Base-by-base conservation (phyloP, 768 basidiomycete genomes). In the Lyophyllum decastes region DNA sequence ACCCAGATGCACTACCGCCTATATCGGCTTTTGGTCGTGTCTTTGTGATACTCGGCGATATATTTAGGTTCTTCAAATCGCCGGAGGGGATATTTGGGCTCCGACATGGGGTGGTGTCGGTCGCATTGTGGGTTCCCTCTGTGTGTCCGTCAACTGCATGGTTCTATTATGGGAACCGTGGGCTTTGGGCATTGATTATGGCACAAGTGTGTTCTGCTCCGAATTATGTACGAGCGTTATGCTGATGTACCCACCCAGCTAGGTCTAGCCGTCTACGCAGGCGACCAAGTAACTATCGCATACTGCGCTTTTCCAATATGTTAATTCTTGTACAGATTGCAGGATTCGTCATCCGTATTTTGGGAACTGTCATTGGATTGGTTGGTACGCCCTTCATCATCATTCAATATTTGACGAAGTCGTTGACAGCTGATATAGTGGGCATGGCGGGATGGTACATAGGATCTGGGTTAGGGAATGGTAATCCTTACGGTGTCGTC, bases 111-210 rank as follows among this genome's bases (percentile, higher is more conserved):
- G 58, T 79, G 25, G 66, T 80, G 2, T 76, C 78, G 0, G 56
- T 79, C 27, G 78, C 76, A 7, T 51, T 80, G 30, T 80, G 77
- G 77, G 62, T 77, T 5, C 78, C 78, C 16, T 61, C 73, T 19
- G 78, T 78, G 10, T 73, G 72, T 46, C 58, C 56, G 2, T 60
- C 67, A 11, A 74, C 68, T 10, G 76, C 77, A 2, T 77, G 73
- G 74, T 78, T 80, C 54, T 78, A 75, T 59, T 80, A 78, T 50
- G 63, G 63, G 7, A 73, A 80, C 47, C 74, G 74, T 24, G 78
- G 78, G 7, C 49, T 80, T 14, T 80, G 78, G 78, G 77, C 75
- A 11, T 64, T 80, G 58, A 78, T 80, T 38, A 78, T 78, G 78
- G 74, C 71, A 11, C 78, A 79, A 66, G 73, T 74, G 41, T 41